A percentile compares a stretch with the other conserved stretches of the same genome.
Conservation (phyloP, 129 eudicot genomes). For the Centrapalus pauciflorus region DNA sequence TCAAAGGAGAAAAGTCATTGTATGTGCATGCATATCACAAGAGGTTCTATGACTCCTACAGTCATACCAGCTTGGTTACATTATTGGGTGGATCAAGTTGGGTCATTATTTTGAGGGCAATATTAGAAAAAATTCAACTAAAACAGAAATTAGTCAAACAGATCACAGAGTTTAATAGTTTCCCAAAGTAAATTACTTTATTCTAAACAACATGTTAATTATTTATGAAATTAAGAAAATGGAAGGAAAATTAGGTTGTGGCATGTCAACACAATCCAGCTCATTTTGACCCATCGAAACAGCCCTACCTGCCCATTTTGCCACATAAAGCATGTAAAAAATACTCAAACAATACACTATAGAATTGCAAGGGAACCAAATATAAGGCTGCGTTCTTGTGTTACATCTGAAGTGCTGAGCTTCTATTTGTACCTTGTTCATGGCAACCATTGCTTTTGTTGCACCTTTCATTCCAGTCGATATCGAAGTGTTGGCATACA, state of each 20-base stretch:
- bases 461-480: conserved; percentile 99
- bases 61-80: too few species aligned
- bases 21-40: too few species aligned
- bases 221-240: neutral
- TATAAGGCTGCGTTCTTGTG: neutral
- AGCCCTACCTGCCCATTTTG: too few species aligned
- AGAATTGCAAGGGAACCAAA: neutral
- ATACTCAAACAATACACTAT: neutral
- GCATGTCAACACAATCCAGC: neutral
- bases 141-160: too few species aligned
- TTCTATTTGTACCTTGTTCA: conserved; percentile 66
- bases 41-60: too few species aligned
- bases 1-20: too few species aligned
- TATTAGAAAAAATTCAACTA: too few species aligned
- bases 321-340: neutral
- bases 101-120: too few species aligned
- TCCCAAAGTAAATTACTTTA: too few species aligned
- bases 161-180: neutral
- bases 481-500: conserved; percentile 87
- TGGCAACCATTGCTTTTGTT: conserved; percentile 93
- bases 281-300: too few species aligned
- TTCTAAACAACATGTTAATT: too few species aligned
- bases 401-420: neutral
- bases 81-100: too few species aligned
- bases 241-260: neutral